Conservation (phyloP, 164 flowering plant genomes). For the grape (Vitis vinifera) region DNA sequence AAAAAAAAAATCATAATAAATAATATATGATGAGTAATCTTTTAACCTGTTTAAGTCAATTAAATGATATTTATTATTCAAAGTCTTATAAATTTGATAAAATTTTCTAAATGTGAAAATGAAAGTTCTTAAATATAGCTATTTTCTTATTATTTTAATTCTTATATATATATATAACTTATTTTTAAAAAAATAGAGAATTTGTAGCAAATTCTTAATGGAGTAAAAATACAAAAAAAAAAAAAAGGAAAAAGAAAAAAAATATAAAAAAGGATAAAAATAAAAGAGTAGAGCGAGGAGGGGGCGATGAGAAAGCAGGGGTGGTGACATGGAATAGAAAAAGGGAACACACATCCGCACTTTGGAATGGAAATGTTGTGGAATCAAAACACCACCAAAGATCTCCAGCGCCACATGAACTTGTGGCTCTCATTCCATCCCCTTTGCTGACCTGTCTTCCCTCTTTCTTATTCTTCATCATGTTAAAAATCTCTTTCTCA, state of each 20-base stretch:
- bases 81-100: too few species aligned
- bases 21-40: too few species aligned
- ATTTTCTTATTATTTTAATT: background rate
- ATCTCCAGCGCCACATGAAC: conserved; percentile 31
- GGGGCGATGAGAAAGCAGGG: too few species aligned
- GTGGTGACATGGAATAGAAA: conserved; percentile 22
- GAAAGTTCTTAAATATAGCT: too few species aligned
- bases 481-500: background rate
- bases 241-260: background rate
- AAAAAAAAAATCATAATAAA: too few species aligned
- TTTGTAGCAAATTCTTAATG: too few species aligned
- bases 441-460: conserved; percentile 25
- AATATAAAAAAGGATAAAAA: background rate
- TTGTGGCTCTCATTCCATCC: conserved; percentile 36
- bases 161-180: too few species aligned
- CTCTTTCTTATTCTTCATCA: conserved; percentile 3
- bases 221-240: background rate
- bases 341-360: conserved; percentile 11
- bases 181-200: too few species aligned
- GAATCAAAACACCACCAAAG: conserved; percentile 22
- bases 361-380: conserved; percentile 17
- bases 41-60: too few species aligned
- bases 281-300: background rate
- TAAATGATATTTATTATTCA: too few species aligned
- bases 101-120: too few species aligned